Percentiles rank a stretch among this genome's conserved stretches.
These are phyloP conservation scores for Pseudevernia furfuracea DNA, from an alignment of 495 filamentous ascomycete species.

Conservation along the genomic window DNA sequence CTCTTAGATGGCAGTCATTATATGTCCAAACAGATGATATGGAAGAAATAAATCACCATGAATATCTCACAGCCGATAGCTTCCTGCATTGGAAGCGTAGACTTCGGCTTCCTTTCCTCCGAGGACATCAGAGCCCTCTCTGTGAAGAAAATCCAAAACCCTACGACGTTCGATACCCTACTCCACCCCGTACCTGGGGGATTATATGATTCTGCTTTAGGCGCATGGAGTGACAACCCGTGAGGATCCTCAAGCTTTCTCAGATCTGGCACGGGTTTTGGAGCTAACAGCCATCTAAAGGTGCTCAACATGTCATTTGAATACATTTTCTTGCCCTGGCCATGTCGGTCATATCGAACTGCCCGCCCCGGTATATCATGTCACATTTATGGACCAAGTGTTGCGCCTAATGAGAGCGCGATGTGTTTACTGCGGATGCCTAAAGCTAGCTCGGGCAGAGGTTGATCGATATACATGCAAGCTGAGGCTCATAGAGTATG, in stretches of 20 bases:
- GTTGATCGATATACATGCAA: constrained; percentile 77
- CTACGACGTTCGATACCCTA: constrained; percentile 79
- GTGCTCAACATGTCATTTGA: constrained; percentile 82
- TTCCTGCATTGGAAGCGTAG: constrained; percentile 76
- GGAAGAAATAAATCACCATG: constrained; percentile 36
- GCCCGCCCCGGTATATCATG: constrained; percentile 85
- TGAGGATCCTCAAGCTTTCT: constrained; percentile 40
- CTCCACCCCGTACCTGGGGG: constrained; percentile 80
- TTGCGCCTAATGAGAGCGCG: constrained; percentile 73
- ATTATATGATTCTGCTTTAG: constrained; percentile 86
- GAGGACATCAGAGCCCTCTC: constrained; percentile 83
- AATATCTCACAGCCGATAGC: constrained; percentile 86
- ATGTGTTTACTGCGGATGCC: constrained; percentile 80
- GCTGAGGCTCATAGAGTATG: constrained; percentile 75
- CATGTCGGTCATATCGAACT: constrained; percentile 94
- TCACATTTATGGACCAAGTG: constrained; percentile 85
- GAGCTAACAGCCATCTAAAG: constrained; percentile 37
- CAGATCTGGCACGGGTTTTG: not conserved
- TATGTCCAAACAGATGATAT: constrained; percentile 20
- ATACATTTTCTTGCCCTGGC: constrained; percentile 73
- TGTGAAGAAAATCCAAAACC: constrained; percentile 84
- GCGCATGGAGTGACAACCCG: constrained; percentile 77
- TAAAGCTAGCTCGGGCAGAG: constrained; percentile 64
- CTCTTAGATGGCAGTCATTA: not conserved
- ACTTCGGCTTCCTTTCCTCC: constrained; percentile 73